Conservation (phyloP, 108 stramenopile species). For the Mediolabrus comicus region DNA sequence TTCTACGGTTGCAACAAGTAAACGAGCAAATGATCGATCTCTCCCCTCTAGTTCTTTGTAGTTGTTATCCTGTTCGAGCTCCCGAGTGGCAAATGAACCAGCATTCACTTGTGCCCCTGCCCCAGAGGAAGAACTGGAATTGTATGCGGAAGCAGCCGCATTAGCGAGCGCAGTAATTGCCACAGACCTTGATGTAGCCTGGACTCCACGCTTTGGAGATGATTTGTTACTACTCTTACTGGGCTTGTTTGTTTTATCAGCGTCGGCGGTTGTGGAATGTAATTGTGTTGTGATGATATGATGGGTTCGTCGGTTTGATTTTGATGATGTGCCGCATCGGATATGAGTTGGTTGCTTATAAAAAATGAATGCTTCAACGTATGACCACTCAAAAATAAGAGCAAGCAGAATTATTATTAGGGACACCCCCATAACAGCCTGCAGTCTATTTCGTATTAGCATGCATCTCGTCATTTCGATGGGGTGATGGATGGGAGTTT, state of each 20-base stretch:
- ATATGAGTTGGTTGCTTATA: background rate
- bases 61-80: conserved; percentile 49
- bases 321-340: background rate
- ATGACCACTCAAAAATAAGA: background rate
- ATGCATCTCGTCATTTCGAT: no score
- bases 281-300: background rate
- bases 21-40: conserved; percentile 71
- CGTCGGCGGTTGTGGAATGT: background rate
- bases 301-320: background rate
- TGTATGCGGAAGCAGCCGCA: conserved; percentile 11
- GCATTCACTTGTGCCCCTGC: background rate
- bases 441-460: no score
- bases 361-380: background rate
- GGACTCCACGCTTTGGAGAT: background rate
- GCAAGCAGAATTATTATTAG: no score
- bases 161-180: conserved; percentile 34
- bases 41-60: conserved; percentile 51
- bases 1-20: conserved; percentile 69
- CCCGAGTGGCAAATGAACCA: conserved; percentile 45
- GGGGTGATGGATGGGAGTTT: no score
- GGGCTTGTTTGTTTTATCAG: background rate
- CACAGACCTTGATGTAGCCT: conserved; percentile 33
- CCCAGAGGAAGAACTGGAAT: background rate
- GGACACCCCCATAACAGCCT: no score
- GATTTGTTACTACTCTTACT: background rate